Percentiles rank a stretch among this genome's conserved stretches.
Evolutionary conservation across 352 stramenopile genomes (phyloP).

Genomic region (Nothophytophthora sp.): DNA sequence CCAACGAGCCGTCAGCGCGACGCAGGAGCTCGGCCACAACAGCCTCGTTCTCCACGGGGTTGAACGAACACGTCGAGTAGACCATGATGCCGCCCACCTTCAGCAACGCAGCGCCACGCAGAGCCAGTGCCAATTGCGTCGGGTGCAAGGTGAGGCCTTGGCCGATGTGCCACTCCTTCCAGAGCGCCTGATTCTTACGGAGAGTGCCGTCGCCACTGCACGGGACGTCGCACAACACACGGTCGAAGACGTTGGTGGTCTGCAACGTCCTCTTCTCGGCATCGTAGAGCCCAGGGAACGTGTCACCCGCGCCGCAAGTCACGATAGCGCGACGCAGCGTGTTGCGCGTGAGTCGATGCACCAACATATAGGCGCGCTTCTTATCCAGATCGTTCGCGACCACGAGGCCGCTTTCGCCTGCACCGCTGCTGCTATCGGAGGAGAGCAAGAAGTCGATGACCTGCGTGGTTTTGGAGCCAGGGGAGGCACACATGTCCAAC

Average conservation of each 20-base stretch:
- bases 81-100: constrained; percentile 93
- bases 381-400: constrained; percentile 97
- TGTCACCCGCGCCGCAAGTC: constrained; percentile 92
- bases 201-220: constrained; percentile 98
- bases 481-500: constrained; percentile 94
- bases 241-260: constrained; percentile 94
- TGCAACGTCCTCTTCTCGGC: constrained; percentile 31
- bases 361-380: constrained; percentile 98
- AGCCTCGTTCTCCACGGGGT: constrained; percentile 99
- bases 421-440: constrained; percentile 6
- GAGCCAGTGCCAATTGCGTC: constrained; percentile 93
- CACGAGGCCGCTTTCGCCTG: constrained; percentile 74
- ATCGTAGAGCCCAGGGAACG: constrained; percentile 92
- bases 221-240: constrained; percentile 98
- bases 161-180: constrained; percentile 94
- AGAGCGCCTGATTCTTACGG: constrained; percentile 96
- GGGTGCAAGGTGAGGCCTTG: constrained; percentile 92
- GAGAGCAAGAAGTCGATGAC: constrained; percentile 91
- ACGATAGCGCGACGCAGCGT: constrained; percentile 89
- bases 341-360: constrained; percentile 91
- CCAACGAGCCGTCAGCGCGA: constrained; percentile 78
- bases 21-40: constrained; percentile 96
- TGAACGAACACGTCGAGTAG: constrained; percentile 98
- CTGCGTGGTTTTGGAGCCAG: constrained; percentile 98
- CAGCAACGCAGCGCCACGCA: constrained; percentile 89